Conservation (phyloP, 768 basidiomycete genomes). For the Auricularia sp. region DNA sequence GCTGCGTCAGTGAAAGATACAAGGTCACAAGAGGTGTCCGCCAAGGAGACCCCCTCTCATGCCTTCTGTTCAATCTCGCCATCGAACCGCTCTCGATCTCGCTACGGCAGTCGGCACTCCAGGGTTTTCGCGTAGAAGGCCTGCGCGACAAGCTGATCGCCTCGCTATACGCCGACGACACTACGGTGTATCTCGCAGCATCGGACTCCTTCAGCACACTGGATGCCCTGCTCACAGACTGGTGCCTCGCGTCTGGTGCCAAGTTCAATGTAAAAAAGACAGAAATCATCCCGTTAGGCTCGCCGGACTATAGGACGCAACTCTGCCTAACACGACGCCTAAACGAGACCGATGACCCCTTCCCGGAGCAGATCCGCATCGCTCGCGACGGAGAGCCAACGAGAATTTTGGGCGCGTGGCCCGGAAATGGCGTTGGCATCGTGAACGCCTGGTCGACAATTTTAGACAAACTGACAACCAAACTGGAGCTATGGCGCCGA, state of each 20-base stretch:
- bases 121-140: background rate
- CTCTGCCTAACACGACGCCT: conserved; percentile 3
- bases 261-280: conserved; percentile 22
- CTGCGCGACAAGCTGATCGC: background rate
- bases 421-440: conserved; percentile 20
- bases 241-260: background rate
- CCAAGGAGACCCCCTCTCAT: conserved; percentile 10
- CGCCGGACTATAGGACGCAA: conserved; percentile 9
- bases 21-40: background rate
- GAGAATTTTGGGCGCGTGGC: conserved; percentile 23
- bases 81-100: conserved; percentile 9
- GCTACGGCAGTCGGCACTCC: background rate
- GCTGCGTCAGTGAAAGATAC: background rate
- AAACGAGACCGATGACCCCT: background rate
- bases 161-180: background rate
- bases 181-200: background rate
- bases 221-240: background rate
- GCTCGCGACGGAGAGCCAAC: conserved; percentile 19
- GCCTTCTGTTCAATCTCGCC: conserved; percentile 11
- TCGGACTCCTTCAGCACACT: background rate
- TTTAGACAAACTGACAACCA: conserved; percentile 17
- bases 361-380: conserved; percentile 18
- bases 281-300: conserved; percentile 26
- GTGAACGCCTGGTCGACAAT: conserved; percentile 17
- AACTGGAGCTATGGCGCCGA: conserved; percentile 17